Base-by-base conservation (phyloP, 75 land plant species). In the Pinus albicaulis region DNA sequence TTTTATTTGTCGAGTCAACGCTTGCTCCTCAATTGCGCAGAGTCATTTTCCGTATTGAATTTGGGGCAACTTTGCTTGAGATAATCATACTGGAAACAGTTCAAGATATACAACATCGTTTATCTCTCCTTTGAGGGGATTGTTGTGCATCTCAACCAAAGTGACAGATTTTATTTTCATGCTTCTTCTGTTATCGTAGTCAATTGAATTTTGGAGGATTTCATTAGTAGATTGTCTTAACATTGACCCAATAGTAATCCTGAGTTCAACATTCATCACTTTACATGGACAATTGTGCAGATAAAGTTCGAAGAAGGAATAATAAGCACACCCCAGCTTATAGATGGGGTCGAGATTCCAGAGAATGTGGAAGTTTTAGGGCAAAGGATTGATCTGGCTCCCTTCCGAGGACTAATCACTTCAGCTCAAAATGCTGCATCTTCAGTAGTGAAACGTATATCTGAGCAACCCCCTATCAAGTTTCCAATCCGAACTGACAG, bases 301-400 rank as follows among this genome's bases (percentile, higher is more conserved):
- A 91, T 95, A 58, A 95, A 93, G 66, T 95, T 95, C 62, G 90
- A 86, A 72, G 88, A 92, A 79, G 94, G 92, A 36, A 71, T 91
- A 15, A 86, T 95, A 56, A 90, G 96, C 22, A 91, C 98, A 24
- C 98, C 98, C 6, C 98, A 96, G 80, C 80, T 96, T 53, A 92
- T 91, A 23, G 99, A 96, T 59, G 85, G 91, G 34, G 82, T 92
- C 41, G 95, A 77, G 55, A 25, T 93, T n/a, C 99, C 99, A 17
- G 90, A 95, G 20, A 81, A 81, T 57, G 86, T 94, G 38, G 90
- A 96, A 55, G 76, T 96, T 23, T 55, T 96, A 44, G 99, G 99
- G 56, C 91, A 91, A 78, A 94, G 86, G 48, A 82, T 96, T 41
- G 98, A 93, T 71, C 85, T 96, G 34, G 74, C 86, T 3, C 91